phyloP scores from a whole-genome alignment of 192 early-diverging fungal genomes.

The Coemansia javaensis region DNA sequence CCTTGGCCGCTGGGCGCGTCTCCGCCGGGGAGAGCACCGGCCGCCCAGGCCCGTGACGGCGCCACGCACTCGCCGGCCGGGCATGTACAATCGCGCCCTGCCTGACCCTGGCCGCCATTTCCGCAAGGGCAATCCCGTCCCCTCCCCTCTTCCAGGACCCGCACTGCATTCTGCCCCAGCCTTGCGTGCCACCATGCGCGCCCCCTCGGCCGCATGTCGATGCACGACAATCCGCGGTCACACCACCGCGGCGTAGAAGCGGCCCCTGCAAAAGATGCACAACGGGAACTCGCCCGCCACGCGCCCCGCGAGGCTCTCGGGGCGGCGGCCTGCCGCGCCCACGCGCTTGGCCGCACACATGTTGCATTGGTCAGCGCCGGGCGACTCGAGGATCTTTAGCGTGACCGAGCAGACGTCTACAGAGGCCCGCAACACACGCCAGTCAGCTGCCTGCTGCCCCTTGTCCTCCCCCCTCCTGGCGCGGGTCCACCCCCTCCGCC shows the following conservation, averaged over 20 bases:
- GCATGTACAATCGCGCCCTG: no score
- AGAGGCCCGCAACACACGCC: background rate
- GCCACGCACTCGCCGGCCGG: no score
- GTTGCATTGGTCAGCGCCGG: constrained; percentile 34
- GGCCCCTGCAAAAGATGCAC: constrained; percentile 32
- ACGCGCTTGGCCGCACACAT: constrained; percentile 30
- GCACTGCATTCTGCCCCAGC: no score
- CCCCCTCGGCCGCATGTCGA: no score
- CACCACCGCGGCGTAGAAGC: constrained; percentile 2
- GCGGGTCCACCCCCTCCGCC: background rate
- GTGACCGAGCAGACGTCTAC: constrained; percentile 45
- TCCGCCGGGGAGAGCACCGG: no score
- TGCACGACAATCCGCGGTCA: background rate
- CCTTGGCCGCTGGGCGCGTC: no score
- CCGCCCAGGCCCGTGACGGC: no score
- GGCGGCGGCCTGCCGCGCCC: background rate
- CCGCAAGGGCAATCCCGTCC: no score
- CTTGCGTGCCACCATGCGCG: no score
- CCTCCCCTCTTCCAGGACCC: no score
- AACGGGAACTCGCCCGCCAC: constrained; percentile 12
- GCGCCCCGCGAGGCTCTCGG: constrained; percentile 2
- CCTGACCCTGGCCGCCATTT: no score
- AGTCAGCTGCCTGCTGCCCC: no score
- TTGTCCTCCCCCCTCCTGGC: background rate
- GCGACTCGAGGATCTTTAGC: constrained; percentile 15